A percentile compares a stretch with the other conserved stretches of the same genome.
Evolutionary conservation across 306 rosid genomes (phyloP).

Genomic region (Lathyrus oleraceus): DNA sequence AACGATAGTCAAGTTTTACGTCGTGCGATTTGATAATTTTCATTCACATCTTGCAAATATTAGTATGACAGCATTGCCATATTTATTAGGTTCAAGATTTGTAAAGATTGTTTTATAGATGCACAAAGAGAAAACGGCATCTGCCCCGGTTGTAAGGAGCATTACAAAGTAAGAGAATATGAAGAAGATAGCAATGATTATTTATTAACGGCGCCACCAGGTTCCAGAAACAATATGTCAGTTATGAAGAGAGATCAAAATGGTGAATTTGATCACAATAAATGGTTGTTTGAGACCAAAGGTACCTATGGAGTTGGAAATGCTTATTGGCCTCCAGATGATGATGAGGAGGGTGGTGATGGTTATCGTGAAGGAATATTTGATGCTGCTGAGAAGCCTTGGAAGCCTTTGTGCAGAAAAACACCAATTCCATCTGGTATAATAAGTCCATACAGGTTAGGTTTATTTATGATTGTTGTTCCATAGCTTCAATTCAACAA

Average conservation of each 20-base stretch:
- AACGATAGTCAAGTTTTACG: too few species aligned
- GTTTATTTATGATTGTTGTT: neutral
- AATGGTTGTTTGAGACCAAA: conserved; percentile 80
- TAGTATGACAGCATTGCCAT: neutral
- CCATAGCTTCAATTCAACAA: neutral
- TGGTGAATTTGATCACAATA: conserved; percentile 84
- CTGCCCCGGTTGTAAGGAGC: conserved; percentile 95
- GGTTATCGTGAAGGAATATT: conserved; percentile 43
- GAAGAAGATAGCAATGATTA: conserved; percentile 54
- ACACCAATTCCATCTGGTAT: conserved; percentile 55
- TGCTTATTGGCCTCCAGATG: conserved; percentile 70
- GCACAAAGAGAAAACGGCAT: conserved; percentile 64
- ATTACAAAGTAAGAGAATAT: conserved; percentile 55
- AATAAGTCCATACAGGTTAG: conserved; percentile 82
- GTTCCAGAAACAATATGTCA: conserved; percentile 68
- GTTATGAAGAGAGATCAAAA: conserved; percentile 77
- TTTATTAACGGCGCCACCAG: conserved; percentile 57
- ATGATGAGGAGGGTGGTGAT: conserved; percentile 42
- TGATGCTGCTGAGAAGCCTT: conserved; percentile 61
- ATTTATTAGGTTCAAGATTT: conserved; percentile 69
- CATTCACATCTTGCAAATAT: neutral
- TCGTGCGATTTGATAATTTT: neutral
- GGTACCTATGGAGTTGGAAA: conserved; percentile 91
- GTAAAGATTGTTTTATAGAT: conserved; percentile 83
- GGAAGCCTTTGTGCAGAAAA: conserved; percentile 68